phyloP scores from a whole-genome alignment of 179 eudicot genomes.

The Beta lomatogona region DNA sequence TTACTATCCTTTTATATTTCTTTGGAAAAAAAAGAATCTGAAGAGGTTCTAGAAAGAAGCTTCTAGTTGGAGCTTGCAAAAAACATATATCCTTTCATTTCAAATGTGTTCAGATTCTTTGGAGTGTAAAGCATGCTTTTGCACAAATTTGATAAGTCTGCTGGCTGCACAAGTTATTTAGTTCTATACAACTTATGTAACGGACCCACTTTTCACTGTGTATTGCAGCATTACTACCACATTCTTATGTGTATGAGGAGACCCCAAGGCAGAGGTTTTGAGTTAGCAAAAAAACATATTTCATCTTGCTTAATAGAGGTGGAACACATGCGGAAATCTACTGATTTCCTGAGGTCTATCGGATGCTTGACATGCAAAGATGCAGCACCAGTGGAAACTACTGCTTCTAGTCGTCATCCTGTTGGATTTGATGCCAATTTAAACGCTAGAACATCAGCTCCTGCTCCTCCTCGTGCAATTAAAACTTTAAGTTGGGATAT shows the following conservation, averaged over 20 bases:
- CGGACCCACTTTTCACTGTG: slow-evolving; percentile 6
- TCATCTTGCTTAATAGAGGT: slow-evolving; percentile 76
- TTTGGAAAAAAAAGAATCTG: neutral
- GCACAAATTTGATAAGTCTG: neutral
- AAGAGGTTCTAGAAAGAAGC: neutral
- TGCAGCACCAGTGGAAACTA: slow-evolving; percentile 51
- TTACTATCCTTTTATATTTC: neutral
- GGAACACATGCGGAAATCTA: slow-evolving; percentile 60
- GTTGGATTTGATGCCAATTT: slow-evolving; percentile 88
- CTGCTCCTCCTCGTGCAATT: slow-evolving; percentile 94
- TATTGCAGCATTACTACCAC: slow-evolving; percentile 83
- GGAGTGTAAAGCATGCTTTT: neutral
- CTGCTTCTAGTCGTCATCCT: slow-evolving; percentile 91
- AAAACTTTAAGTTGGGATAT: slow-evolving; percentile 81
- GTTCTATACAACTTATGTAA: neutral
- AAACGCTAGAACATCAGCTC: slow-evolving; percentile 87
- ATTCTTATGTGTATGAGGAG: slow-evolving; percentile 65
- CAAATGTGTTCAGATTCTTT: neutral
- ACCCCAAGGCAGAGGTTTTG: slow-evolving; percentile 93
- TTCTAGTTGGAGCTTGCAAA: neutral
- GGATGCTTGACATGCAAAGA: slow-evolving; percentile 45
- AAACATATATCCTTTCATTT: too few species aligned
- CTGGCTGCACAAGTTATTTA: slow-evolving; percentile 4
- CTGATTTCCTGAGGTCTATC: slow-evolving; percentile 55
- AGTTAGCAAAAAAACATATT: slow-evolving; percentile 87